phyloP scores from a whole-genome alignment of 176 grass and related monocot genomes.

The Oryza australiensis region DNA sequence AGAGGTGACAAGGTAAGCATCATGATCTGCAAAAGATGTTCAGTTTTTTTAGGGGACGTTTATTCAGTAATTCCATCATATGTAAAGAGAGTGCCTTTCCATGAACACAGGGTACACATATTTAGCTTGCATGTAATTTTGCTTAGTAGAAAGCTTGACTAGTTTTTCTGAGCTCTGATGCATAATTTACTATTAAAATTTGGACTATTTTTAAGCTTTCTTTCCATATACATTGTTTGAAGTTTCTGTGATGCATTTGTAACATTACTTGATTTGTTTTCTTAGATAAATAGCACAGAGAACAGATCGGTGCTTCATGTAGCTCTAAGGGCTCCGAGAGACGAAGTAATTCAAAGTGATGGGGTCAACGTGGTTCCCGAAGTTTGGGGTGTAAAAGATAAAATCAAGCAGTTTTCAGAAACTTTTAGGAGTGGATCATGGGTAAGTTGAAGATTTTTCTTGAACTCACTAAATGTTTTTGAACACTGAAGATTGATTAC shows the following conservation, averaged over 20 bases:
- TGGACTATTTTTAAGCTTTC: neutral
- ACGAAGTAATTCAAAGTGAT: slow-evolving; percentile 70
- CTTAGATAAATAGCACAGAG: slow-evolving; percentile 89
- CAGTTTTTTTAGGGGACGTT: neutral
- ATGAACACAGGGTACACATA: neutral
- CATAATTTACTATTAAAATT: neutral
- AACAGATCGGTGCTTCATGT: slow-evolving; percentile 93
- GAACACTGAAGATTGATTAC: neutral
- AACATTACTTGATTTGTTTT: slow-evolving; percentile 25
- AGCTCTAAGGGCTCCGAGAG: slow-evolving; percentile 77
- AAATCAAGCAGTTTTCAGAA: slow-evolving; percentile 95
- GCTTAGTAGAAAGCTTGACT: neutral
- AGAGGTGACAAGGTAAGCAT: slow-evolving; percentile 59
- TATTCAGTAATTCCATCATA: neutral
- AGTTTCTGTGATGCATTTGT: neutral
- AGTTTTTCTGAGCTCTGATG: neutral
- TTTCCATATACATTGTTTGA: neutral
- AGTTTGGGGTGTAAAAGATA: slow-evolving; percentile 86
- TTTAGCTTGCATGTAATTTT: neutral
- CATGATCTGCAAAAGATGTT: neutral
- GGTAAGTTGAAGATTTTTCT: slow-evolving; percentile 45
- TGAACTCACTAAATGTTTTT: neutral
- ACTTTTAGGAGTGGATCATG: slow-evolving; percentile 85
- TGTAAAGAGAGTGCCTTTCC: neutral
- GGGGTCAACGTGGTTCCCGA: slow-evolving; percentile 79